Evolutionary conservation across 179 eudicot species (phyloP), one percentile per base, ranked within the genome.

Genomic region (Actinidia chinensis): DNA sequence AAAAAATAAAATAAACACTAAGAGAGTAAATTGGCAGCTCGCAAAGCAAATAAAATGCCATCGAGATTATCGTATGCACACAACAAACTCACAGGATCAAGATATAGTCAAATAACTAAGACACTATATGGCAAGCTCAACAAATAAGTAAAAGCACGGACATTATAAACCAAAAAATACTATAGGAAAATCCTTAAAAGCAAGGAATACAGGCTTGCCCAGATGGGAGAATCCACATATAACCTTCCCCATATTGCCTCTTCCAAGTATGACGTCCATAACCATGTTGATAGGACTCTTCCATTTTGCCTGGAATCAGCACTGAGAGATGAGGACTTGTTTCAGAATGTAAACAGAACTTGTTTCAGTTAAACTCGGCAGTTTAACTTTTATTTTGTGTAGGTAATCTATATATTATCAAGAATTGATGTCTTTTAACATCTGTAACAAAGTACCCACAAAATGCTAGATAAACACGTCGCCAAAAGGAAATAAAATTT

Each of bases 201-300:
- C 14, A 40, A 56, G 5, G 75, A 14, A 72, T 85, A 91, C 96
- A 93, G 79, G 93, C 84, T 77, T 82, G 90, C 36, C 87, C 90
- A 73, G 83, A 83, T 33, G 88, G 68, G 72, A 87, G 74, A 75
- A 87, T 79, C 89, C 83, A 80, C 40, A 77, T 43, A 64, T 79
- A 74, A 78, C 68, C 60, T 68, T 78, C 76, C 69, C 79, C 70
- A 20, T 48, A 72, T 51, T 74, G 80, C 68, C 73, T 66, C 56
- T 78, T 76, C 77, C 72, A 74, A 78, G 74, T 43, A 55, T 70
- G 66, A 8, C 65, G 63, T 65, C 80, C 85, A 77, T 46, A 75
- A 36, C 75, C 80, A 77, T 44, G 73, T 74, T 84, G 80, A 72
- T 59, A 60, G 65, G 75, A 82, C 59, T 50, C 36, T 60, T 64